A percentile compares a stretch with the other conserved stretches of the same genome.
phyloP scores from a whole-genome alignment of 73 alveolate genomes.

The Durusdinium trenchii region DNA sequence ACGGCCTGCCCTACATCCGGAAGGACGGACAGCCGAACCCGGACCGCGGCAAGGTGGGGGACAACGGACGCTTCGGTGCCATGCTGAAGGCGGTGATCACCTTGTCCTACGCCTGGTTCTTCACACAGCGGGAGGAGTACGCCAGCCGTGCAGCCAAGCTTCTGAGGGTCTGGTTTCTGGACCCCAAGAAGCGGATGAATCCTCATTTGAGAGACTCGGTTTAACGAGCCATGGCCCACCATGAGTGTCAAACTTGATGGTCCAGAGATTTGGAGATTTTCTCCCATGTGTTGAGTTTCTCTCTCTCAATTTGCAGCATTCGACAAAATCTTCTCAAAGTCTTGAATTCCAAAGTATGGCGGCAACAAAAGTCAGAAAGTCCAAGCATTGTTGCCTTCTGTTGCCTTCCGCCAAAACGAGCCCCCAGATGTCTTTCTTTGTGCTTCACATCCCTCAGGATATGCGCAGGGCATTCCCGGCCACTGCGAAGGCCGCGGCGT shows the following conservation, averaged over 20 bases:
- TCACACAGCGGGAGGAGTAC: conserved; percentile 41
- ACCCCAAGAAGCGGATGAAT: conserved; percentile 33
- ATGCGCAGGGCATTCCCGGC: conserved; percentile 55
- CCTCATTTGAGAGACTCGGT: conserved; percentile 23
- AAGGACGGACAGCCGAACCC: conserved; percentile 34
- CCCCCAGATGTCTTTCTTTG: too few species aligned
- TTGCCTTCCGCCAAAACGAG: too few species aligned
- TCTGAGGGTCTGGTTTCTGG: conserved; percentile 49
- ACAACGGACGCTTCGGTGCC: background rate
- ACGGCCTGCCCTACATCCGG: conserved; percentile 62
- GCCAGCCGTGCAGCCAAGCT: conserved; percentile 45
- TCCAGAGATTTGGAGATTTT: too few species aligned
- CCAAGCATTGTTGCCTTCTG: too few species aligned
- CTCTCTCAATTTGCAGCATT: too few species aligned
- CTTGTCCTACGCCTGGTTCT: conserved; percentile 49
- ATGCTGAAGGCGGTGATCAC: conserved; percentile 41
- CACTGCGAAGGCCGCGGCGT: conserved; percentile 46
- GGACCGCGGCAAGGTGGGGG: conserved; percentile 39
- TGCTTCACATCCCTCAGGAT: too few species aligned
- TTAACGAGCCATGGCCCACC: too few species aligned
- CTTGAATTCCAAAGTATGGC: too few species aligned
- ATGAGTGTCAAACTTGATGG: too few species aligned
- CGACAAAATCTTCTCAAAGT: too few species aligned
- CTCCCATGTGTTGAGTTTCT: too few species aligned
- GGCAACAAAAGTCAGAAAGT: too few species aligned